These are phyloP conservation scores for Suillus placidus DNA, from an alignment of 768 basidiomycete genomes.

Conservation along the genomic window DNA sequence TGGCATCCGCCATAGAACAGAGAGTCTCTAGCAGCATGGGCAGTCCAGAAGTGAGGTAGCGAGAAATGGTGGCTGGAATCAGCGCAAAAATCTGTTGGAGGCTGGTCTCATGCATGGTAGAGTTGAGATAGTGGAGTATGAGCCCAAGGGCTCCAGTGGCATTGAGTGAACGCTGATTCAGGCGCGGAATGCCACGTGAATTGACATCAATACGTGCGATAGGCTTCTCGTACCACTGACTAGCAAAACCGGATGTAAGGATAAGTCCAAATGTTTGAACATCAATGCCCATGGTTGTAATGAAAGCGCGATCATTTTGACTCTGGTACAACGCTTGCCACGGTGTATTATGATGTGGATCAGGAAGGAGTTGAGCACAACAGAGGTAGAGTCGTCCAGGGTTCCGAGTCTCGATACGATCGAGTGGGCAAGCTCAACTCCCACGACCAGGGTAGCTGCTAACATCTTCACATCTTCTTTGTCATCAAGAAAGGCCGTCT, in stretches of 20 bases:
- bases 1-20: not conserved
- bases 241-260: conserved; percentile 36
- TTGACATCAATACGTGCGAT: not conserved
- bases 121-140: conserved; percentile 44
- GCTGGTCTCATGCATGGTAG: conserved; percentile 13
- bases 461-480: too few species aligned
- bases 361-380: conserved; percentile 29
- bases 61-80: not conserved
- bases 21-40: not conserved
- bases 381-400: not conserved
- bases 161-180: not conserved
- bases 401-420: not conserved
- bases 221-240: not conserved
- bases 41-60: not conserved
- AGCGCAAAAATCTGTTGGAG: not conserved
- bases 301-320: not conserved
- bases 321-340: conserved; percentile 39
- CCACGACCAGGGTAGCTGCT: not conserved
- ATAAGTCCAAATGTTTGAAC: conserved; percentile 39
- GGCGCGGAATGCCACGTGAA: not conserved
- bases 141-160: conserved; percentile 45
- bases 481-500: too few species aligned
- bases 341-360: conserved; percentile 37
- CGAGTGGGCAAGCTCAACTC: not conserved
- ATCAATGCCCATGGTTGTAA: conserved; percentile 34